Percentiles rank a stretch among this genome's conserved stretches.
These are phyloP conservation scores for Metschnikowia gelsemii DNA, from an alignment of 805 yeast genomes.

Conservation along the genomic window DNA sequence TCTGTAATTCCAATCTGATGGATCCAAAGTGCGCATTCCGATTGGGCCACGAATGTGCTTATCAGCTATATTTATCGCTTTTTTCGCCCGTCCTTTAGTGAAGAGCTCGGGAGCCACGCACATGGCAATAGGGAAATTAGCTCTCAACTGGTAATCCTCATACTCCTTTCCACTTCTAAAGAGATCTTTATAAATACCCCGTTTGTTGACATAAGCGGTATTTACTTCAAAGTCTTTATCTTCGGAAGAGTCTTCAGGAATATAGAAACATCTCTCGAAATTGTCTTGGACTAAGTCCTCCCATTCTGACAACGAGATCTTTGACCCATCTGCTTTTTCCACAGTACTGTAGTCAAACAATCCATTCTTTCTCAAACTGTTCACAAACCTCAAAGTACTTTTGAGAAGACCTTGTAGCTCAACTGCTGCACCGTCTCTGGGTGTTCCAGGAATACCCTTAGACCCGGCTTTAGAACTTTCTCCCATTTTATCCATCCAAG, in stretches of 20 bases:
- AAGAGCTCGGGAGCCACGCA: slow-evolving; percentile 94
- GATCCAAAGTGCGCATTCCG: slow-evolving; percentile 91
- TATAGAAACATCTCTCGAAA: slow-evolving; percentile 76
- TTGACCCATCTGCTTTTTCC: slow-evolving; percentile 54
- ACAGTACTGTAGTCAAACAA: slow-evolving; percentile 60
- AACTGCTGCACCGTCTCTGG: slow-evolving; percentile 95
- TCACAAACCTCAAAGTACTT: slow-evolving; percentile 79
- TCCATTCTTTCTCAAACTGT: slow-evolving; percentile 52
- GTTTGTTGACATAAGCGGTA: slow-evolving; percentile 67
- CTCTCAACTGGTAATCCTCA: slow-evolving; percentile 91
- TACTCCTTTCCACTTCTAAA: slow-evolving; percentile 78
- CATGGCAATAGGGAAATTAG: slow-evolving; percentile 91
- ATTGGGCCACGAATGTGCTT: slow-evolving; percentile 75
- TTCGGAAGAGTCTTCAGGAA: slow-evolving; percentile 64
- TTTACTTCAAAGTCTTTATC: slow-evolving; percentile 66
- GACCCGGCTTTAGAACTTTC: slow-evolving; percentile 81
- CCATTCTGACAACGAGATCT: slow-evolving; percentile 67
- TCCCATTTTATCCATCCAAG: slow-evolving; percentile 99
- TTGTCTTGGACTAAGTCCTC: slow-evolving; percentile 62
- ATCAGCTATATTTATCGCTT: slow-evolving; percentile 75
- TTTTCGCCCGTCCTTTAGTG: slow-evolving; percentile 54
- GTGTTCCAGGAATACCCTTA: slow-evolving; percentile 95
- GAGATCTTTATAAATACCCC: slow-evolving; percentile 92
- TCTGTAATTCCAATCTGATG: slow-evolving; percentile 85
- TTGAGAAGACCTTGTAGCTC: slow-evolving; percentile 89